These are phyloP conservation scores for Paramyrothecium sp. DNA, from an alignment of 2,329 filamentous ascomycete species.

Conservation along the genomic window DNA sequence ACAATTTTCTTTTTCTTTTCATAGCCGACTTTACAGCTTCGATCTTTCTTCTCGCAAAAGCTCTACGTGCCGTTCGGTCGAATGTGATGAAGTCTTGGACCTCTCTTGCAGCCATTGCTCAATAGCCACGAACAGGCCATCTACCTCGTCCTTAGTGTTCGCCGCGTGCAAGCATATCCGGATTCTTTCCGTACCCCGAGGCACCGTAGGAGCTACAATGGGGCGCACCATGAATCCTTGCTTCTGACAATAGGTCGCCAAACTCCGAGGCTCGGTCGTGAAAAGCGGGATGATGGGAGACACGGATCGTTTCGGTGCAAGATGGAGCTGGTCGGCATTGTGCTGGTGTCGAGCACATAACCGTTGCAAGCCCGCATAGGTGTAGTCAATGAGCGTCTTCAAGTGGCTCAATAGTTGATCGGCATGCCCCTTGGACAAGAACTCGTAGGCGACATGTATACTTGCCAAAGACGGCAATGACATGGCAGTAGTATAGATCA, in stretches of 20 bases:
- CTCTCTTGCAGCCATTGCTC: constrained; percentile 38
- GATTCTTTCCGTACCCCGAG: constrained; percentile 60
- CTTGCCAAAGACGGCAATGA: constrained; percentile 59
- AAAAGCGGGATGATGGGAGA: constrained; percentile 67
- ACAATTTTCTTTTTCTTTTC: too few relatives aligned
- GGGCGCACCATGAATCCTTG: constrained; percentile 60
- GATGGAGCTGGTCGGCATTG: constrained; percentile 26
- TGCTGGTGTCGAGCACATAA: constrained; percentile 24
- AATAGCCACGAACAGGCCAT: constrained; percentile 48
- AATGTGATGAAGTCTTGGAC: too few relatives aligned
- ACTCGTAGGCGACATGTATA: constrained; percentile 56
- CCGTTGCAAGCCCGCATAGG: constrained; percentile 43
- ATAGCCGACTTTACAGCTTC: too few relatives aligned
- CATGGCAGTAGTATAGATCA: constrained; percentile 74
- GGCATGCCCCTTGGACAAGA: constrained; percentile 50
- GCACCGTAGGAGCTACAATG: constrained; percentile 69
- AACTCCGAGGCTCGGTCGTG: constrained; percentile 53
- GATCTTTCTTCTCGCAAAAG: too few relatives aligned
- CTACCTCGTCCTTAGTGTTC: constrained; percentile 58
- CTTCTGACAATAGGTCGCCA: constrained; percentile 60
- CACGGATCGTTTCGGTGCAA: constrained; percentile 34
- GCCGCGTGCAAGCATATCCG: constrained; percentile 67
- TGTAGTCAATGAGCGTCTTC: constrained; percentile 29
- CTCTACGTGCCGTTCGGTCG: too few relatives aligned
- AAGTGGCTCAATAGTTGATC: constrained; percentile 30